phyloP scores from a whole-genome alignment of 2,329 filamentous ascomycete genomes.

The Neophaeococcomyces aloes region DNA sequence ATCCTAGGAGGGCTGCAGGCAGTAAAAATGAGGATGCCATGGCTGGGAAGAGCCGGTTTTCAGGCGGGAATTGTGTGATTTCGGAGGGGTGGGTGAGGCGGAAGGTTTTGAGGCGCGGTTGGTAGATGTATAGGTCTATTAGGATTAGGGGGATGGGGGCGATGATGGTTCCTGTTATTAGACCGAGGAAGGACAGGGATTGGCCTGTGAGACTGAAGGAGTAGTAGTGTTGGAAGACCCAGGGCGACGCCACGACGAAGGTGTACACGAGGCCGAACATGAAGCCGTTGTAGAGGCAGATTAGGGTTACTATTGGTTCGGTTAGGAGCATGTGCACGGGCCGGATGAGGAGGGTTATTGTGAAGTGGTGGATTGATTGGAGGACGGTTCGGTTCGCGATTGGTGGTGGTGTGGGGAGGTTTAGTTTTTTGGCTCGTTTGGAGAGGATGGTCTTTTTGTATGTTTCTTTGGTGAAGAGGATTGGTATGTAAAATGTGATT shows the following conservation, averaged over 20 bases:
- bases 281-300: conserved; percentile 66
- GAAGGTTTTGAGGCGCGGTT: conserved; percentile 38
- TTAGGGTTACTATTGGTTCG: conserved; percentile 57
- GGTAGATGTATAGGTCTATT: conserved; percentile 17
- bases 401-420: conserved; percentile 30
- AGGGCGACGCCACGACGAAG: conserved; percentile 73
- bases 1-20: conserved; percentile 55
- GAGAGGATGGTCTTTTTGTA: conserved; percentile 23
- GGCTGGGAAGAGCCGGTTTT: conserved; percentile 23
- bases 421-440: conserved; percentile 10
- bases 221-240: conserved; percentile 50
- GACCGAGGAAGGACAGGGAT: conserved; percentile 18
- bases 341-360: conserved; percentile 34
- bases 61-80: conserved; percentile 16
- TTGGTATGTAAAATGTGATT: conserved; percentile 24
- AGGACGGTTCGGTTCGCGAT: conserved; percentile 40
- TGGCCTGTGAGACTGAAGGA: conserved; percentile 13
- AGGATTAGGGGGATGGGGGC: conserved; percentile 15
- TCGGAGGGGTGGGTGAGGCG: conserved; percentile 4
- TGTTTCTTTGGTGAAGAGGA: conserved; percentile 25
- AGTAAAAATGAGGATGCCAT: conserved; percentile 23
- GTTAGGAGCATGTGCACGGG: conserved; percentile 55
- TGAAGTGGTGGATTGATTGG: conserved; percentile 32
- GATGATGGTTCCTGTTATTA: conserved; percentile 14
- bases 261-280: conserved; percentile 72